Base-by-base conservation (phyloP, 768 basidiomycete genomes). In the Mycena chlorophos region DNA sequence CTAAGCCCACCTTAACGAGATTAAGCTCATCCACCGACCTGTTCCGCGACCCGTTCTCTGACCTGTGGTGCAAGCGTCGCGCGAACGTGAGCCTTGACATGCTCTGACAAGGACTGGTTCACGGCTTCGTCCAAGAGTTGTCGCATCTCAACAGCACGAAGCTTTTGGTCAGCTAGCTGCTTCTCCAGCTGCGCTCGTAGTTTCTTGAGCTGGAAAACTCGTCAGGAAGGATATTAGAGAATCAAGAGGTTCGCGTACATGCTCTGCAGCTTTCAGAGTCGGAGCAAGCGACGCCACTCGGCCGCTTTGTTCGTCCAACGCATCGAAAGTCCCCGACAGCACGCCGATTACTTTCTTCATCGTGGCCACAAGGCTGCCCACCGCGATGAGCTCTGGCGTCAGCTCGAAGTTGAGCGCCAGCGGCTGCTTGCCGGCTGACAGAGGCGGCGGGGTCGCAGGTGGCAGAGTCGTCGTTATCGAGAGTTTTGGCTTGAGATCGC, bases 251-350 rank as follows among this genome's bases (percentile, higher is more conserved):
- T 5, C 17, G 63, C 73, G 39, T 43, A 80, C 82, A 68, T 82
- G 74, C 34, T 77, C 70, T 4, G 70, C 60, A 1, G 75, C 71
- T 54, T 79, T 78, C 34, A 79, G 70, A 19, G 78, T 76, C 4
- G 78, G 73, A 17, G 75, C 74, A 27, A 82, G 60, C 8, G 71
- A 67, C 1, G 77, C 73, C 43, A 84, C 68, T 34, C 69, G 72
- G 42, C 73, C 71, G 0, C 77, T 75, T 55, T 84, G 81, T n/a
- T 67, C 66, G 5, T 72, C 78, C 4, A 85, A 68, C 1, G 63
- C 66, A 34, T 78, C 78, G 60, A 84, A 77, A 1, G 78, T 76
- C 13, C 64, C 61, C 2, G 75, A 70, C 51, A 84, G 69, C 0
- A 68, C 63, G 1, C 60, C 55, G 4, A 83, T 61, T 4, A 79